A percentile compares a stretch with the other conserved stretches of the same genome.
These are phyloP conservation scores for Penicillium olsonii DNA, from an alignment of 2,329 filamentous ascomycete genomes.

Conservation along the genomic window DNA sequence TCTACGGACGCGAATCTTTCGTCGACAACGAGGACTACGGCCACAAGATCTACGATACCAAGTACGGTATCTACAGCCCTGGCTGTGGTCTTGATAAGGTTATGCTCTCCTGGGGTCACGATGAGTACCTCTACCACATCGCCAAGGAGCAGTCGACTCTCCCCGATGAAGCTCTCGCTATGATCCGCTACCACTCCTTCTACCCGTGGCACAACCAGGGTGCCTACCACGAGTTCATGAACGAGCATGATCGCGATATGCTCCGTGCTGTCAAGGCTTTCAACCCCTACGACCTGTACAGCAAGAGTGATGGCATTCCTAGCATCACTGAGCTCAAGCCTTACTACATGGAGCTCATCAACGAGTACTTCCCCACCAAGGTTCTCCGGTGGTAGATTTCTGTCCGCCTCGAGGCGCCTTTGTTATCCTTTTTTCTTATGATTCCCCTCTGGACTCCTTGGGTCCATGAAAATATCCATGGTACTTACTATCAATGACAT, in stretches of 20 bases:
- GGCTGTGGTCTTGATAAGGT: constrained; percentile 83
- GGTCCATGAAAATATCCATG: neutral
- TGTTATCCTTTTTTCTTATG: constrained; percentile 6
- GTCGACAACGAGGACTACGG: constrained; percentile 70
- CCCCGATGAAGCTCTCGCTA: constrained; percentile 79
- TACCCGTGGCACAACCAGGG: constrained; percentile 87
- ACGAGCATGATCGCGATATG: constrained; percentile 77
- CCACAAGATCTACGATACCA: constrained; percentile 72
- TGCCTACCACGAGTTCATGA: constrained; percentile 81
- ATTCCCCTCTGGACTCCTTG: constrained; percentile 21
- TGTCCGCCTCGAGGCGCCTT: constrained; percentile 1
- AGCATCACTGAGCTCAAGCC: constrained; percentile 76
- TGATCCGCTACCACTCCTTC: constrained; percentile 92
- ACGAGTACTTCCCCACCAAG: constrained; percentile 71
- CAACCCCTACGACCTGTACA: constrained; percentile 90
- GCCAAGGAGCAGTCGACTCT: constrained; percentile 79
- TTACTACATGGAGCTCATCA: constrained; percentile 73
- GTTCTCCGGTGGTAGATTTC: constrained; percentile 65
- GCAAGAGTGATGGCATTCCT: constrained; percentile 82
- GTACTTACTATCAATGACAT: neutral
- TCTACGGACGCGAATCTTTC: constrained; percentile 76
- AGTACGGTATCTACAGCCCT: constrained; percentile 76
- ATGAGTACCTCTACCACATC: constrained; percentile 67
- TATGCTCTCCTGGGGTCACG: constrained; percentile 80
- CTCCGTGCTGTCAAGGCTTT: constrained; percentile 79